Evolutionary conservation across 1,139 yeast genomes (phyloP).

Genomic region (Pichia sp.): DNA sequence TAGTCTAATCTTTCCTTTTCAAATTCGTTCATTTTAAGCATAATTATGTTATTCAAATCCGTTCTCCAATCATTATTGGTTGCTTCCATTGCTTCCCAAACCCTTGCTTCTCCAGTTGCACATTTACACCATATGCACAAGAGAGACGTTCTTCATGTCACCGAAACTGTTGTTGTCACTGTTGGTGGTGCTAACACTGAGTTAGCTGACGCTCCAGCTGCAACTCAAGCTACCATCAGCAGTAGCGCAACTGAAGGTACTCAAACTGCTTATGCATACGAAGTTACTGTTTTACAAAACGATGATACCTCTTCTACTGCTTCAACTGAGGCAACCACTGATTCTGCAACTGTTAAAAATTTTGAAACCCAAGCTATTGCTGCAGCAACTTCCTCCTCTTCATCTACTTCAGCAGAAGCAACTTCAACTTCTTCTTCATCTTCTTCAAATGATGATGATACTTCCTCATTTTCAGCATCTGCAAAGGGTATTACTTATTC

Average conservation of each 20-base stretch:
- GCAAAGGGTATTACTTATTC: slow-evolving; percentile 74
- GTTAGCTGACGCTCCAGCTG: slow-evolving; percentile 26
- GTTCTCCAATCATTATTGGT: slow-evolving; percentile 30
- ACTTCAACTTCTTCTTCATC: slow-evolving; percentile 21
- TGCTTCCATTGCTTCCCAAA: slow-evolving; percentile 30
- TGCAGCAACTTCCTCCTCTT: slow-evolving; percentile 15
- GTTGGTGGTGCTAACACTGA: slow-evolving; percentile 30
- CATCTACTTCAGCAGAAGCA: not conserved
- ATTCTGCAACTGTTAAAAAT: slow-evolving; percentile 22
- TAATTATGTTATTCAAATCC: slow-evolving; percentile 24
- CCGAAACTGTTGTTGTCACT: slow-evolving; percentile 37
- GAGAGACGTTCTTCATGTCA: slow-evolving; percentile 40
- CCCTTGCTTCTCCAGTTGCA: slow-evolving; percentile 34
- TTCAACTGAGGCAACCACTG: slow-evolving; percentile 24
- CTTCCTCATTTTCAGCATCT: slow-evolving; percentile 26
- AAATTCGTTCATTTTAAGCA: not conserved
- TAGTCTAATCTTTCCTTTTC: not conserved
- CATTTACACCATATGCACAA: slow-evolving; percentile 38
- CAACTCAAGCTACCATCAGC: slow-evolving; percentile 24
- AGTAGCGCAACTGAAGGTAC: slow-evolving; percentile 19
- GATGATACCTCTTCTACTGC: not conserved
- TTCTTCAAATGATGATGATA: slow-evolving; percentile 18
- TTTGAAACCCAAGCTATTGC: slow-evolving; percentile 23
- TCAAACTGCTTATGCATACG: slow-evolving; percentile 28
- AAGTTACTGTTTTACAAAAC: slow-evolving; percentile 23